phyloP scores from a whole-genome alignment of 2,329 filamentous ascomycete species.

The Aspergillus intermedius region DNA sequence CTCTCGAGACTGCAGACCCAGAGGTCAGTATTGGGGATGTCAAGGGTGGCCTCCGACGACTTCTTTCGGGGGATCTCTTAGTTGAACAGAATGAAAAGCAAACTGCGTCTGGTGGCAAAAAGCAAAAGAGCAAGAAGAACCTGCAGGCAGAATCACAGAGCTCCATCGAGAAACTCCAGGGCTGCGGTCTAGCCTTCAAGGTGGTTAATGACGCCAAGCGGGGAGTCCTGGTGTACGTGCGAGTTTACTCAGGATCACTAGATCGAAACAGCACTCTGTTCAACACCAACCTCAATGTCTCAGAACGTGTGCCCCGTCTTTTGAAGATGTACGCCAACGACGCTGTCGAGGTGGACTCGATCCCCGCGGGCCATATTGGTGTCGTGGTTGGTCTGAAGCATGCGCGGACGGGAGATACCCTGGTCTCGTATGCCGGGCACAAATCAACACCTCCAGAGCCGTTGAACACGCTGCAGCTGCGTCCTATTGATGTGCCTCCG shows the following conservation, averaged over 20 bases:
- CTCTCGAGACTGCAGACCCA: constrained; percentile 70
- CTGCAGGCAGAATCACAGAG: constrained; percentile 41
- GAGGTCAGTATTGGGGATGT: constrained; percentile 62
- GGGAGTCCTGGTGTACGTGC: constrained; percentile 83
- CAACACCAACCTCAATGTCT: constrained; percentile 77
- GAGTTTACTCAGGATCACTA: constrained; percentile 81
- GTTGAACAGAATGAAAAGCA: constrained; percentile 27
- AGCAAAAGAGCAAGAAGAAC: constrained; percentile 35
- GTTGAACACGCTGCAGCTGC: constrained; percentile 70
- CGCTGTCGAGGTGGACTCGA: constrained; percentile 72
- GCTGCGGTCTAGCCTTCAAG: constrained; percentile 76
- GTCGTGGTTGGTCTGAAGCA: constrained; percentile 85
- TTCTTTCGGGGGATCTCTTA: constrained; percentile 43
- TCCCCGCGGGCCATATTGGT: constrained; percentile 84
- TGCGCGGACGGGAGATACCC: constrained; percentile 87
- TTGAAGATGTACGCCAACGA: constrained; percentile 86
- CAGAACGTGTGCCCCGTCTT: constrained; percentile 72
- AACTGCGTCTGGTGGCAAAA: constrained; percentile 29
- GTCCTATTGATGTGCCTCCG: constrained; percentile 81
- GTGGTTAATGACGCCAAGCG: constrained; percentile 82
- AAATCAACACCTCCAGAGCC: constrained; percentile 61
- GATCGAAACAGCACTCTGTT: constrained; percentile 68
- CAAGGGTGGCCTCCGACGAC: constrained; percentile 48
- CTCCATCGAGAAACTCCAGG: constrained; percentile 56
- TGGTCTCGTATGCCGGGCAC: constrained; percentile 65